Conservation (phyloP, 345 rosid species). For the Passiflora organensis region DNA sequence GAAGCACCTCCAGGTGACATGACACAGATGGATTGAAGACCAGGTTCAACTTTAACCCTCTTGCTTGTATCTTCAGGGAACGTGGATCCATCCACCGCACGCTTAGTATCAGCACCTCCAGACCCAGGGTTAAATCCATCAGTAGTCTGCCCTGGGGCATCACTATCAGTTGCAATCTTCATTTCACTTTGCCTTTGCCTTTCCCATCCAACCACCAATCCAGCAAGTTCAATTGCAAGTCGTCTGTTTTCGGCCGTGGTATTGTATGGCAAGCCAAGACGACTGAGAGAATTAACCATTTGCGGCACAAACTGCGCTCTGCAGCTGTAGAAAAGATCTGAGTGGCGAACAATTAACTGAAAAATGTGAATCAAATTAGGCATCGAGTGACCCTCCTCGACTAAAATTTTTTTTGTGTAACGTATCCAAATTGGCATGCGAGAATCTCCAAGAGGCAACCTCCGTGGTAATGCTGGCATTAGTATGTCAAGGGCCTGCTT, state of each 20-base stretch:
- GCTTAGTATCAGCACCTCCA: slow-evolving; percentile 61
- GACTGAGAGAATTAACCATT: slow-evolving; percentile 98
- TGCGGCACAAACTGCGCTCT: slow-evolving; percentile 99
- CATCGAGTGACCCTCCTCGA: slow-evolving; percentile 96
- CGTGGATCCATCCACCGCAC: slow-evolving; percentile 66
- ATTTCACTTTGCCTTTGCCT: slow-evolving; percentile 92
- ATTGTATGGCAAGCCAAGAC: slow-evolving; percentile 93
- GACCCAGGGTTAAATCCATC: slow-evolving; percentile 53
- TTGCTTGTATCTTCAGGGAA: slow-evolving; percentile 79
- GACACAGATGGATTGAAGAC: slow-evolving; percentile 85
- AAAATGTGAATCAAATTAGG: slow-evolving; percentile 97
- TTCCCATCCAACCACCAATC: slow-evolving; percentile 98
- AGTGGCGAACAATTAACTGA: slow-evolving; percentile 95
- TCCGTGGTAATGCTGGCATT: slow-evolving; percentile 95
- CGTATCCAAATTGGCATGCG: slow-evolving; percentile 99
- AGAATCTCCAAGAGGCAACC: slow-evolving; percentile 94
- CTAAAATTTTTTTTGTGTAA: slow-evolving; percentile 93
- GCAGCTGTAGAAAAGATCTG: slow-evolving; percentile 94
- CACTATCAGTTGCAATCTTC: slow-evolving; percentile 63
- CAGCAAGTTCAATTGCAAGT: slow-evolving; percentile 98
- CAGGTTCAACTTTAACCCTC: slow-evolving; percentile 90
- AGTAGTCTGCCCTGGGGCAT: slow-evolving; percentile 47
- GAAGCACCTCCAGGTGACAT: slow-evolving; percentile 96
- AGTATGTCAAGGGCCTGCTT: slow-evolving; percentile 98
- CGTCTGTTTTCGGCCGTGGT: slow-evolving; percentile 93